Conservation (phyloP, 306 rosid genomes). For the Trifolium pratense region DNA sequence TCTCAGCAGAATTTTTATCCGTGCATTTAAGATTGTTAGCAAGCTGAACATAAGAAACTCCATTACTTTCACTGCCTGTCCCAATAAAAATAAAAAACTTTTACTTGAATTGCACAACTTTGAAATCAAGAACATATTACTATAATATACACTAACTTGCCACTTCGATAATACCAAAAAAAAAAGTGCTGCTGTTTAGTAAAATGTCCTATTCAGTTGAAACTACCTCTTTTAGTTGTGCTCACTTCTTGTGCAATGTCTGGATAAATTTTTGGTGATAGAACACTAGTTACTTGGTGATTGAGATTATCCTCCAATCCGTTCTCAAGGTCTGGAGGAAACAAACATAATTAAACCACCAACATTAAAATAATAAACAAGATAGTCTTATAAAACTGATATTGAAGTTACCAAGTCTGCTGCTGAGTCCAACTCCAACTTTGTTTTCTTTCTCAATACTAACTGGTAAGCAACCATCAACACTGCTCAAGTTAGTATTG, state of each 20-base stretch:
- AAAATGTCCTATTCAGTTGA: conserved; percentile 22
- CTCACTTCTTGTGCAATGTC: conserved; percentile 50
- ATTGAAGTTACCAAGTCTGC: conserved; percentile 57
- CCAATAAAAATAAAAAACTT: conserved; percentile 37
- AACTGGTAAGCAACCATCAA: conserved; percentile 44
- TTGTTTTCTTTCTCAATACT: conserved; percentile 56
- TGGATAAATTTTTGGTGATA: conserved; percentile 42
- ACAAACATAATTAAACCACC: conserved; percentile 38
- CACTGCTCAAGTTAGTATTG: conserved; percentile 45
- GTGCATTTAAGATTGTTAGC: conserved; percentile 47
- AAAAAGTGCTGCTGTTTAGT: conserved; percentile 16
- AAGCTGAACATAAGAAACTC: conserved; percentile 51
- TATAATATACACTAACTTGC: conserved; percentile 17
- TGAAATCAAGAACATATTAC: conserved; percentile 39
- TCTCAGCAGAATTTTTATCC: conserved; percentile 51
- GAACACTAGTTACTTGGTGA: conserved; percentile 42
- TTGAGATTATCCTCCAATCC: conserved; percentile 50
- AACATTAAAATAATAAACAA: conserved; percentile 28
- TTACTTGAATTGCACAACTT: conserved; percentile 45
- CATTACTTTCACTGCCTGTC: conserved; percentile 57
- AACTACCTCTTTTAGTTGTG: conserved; percentile 51
- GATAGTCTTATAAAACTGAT: conserved; percentile 36
- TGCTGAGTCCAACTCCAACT: conserved; percentile 43
- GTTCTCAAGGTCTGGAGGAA: conserved; percentile 56
- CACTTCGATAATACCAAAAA: conserved; percentile 25